These are phyloP conservation scores for Vigna radiata DNA, from an alignment of 306 rosid genomes.

Conservation along the genomic window DNA sequence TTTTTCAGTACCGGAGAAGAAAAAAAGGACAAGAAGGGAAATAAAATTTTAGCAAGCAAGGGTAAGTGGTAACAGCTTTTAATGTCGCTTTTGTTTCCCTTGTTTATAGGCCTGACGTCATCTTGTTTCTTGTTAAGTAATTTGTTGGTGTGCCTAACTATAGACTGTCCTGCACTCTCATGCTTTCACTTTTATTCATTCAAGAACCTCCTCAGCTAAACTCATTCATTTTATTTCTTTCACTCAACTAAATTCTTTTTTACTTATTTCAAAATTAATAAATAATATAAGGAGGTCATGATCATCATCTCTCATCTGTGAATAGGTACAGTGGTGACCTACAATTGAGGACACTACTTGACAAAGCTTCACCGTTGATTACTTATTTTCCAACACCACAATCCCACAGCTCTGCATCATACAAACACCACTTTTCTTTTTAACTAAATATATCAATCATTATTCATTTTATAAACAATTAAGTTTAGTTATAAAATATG, in stretches of 20 bases:
- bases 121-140: not conserved
- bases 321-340: not conserved
- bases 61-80: slow-evolving; percentile 20
- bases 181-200: no score
- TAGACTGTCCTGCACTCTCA: no score
- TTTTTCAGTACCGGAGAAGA: no score
- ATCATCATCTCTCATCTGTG: not conserved
- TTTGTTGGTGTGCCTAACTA: not conserved
- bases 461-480: no score
- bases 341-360: not conserved
- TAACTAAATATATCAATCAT: not conserved
- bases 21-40: not conserved
- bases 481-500: no score
- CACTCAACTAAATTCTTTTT: no score
- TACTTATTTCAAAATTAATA: no score
- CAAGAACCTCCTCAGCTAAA: no score
- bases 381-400: not conserved
- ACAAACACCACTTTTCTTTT: no score
- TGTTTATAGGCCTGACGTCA: slow-evolving; percentile 34
- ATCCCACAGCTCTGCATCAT: not conserved
- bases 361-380: not conserved
- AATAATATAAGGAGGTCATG: not conserved
- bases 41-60: not conserved
- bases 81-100: not conserved
- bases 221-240: no score